Base-by-base conservation (phyloP, 371 early-diverging fungal species). In the Apophysomyces variabilis region DNA sequence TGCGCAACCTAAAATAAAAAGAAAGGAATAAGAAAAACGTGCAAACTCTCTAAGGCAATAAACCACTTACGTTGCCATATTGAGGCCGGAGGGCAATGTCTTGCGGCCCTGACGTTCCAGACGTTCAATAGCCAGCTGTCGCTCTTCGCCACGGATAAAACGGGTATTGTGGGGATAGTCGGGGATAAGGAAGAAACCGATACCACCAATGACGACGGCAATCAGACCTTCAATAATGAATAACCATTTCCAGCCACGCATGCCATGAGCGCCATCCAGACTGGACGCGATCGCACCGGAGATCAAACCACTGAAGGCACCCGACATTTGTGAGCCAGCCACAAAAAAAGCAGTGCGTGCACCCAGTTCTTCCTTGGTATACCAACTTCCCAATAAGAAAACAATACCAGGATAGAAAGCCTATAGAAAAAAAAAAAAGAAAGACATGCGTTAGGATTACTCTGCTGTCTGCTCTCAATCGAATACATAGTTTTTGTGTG, bases 331-430 rank as follows among this genome's bases (percentile, higher is more conserved):
- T 38, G 86, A 74, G 14, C 86, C 86, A 46, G 85, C 72, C 61
- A 84, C 90, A 69, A 92, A 92, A 54, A 89, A 62, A 12, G 88
- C 89, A 3, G 89, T 85, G 58, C 94, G 89, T 50, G 80, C 76
- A n/a, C 91, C 89, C 41, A 87, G 80, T 69, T 95, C 96, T 37
- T 82, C 70, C n/a, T 87, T 82, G 18, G 85, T 85, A 65, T 94
- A 95, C 89, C 93, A 95, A 58, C 84, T 83, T 21, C 93, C 89
- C 38, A 93, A 77, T 69, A 89, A 85, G 58, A 83, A 90, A 8
- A 91, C 80, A 35, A 90, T 86, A 21, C 92, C 93, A 11, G 93
- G 93, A 44, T 90, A 89, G 61, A 93, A 85, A 3, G 90, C 92
- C 36, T 66, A 61, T 45, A 59, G 50, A 26, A 60, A 46, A 56